phyloP scores from a whole-genome alignment of 2,329 filamentous ascomycete genomes.

The Colletotrichum tamarilloi region DNA sequence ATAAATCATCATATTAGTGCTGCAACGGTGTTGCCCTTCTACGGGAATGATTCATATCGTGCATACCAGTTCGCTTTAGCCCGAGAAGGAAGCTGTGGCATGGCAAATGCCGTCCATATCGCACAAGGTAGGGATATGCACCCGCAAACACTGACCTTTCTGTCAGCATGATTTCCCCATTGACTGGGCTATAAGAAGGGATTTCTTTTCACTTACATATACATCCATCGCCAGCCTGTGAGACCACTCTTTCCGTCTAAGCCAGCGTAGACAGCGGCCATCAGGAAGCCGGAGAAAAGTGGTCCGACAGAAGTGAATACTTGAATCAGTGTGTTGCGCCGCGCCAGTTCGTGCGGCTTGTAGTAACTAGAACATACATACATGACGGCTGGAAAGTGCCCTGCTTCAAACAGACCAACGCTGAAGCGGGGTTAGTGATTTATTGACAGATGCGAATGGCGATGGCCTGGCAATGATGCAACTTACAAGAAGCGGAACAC shows the following conservation, averaged over 20 bases:
- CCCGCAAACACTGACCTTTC: conserved; percentile 38
- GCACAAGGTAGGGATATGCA: conserved; percentile 41
- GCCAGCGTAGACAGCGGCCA: conserved; percentile 40
- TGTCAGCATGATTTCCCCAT: neutral
- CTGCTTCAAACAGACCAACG: conserved; percentile 44
- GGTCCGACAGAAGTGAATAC: conserved; percentile 42
- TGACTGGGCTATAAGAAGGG: neutral
- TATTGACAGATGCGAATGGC: neutral
- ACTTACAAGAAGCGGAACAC: conserved; percentile 42
- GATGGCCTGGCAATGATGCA: neutral
- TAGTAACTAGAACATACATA: conserved; percentile 45
- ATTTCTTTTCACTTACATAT: conserved; percentile 38
- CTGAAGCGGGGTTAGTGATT: conserved; percentile 20
- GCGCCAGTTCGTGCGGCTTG: conserved; percentile 44
- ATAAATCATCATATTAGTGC: neutral
- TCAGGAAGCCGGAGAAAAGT: conserved; percentile 41
- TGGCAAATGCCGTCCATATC: conserved; percentile 41
- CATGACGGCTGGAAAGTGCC: conserved; percentile 44
- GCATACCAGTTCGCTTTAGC: conserved; percentile 41
- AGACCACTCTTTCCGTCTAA: conserved; percentile 39
- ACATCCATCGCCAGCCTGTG: conserved; percentile 43
- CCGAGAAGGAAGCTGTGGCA: conserved; percentile 41
- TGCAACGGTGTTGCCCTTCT: neutral
- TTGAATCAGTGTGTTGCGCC: conserved; percentile 44
- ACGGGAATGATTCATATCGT: too few species aligned